Conservation (phyloP, 805 yeast species). For the Kluyveromyces lactis region DNA sequence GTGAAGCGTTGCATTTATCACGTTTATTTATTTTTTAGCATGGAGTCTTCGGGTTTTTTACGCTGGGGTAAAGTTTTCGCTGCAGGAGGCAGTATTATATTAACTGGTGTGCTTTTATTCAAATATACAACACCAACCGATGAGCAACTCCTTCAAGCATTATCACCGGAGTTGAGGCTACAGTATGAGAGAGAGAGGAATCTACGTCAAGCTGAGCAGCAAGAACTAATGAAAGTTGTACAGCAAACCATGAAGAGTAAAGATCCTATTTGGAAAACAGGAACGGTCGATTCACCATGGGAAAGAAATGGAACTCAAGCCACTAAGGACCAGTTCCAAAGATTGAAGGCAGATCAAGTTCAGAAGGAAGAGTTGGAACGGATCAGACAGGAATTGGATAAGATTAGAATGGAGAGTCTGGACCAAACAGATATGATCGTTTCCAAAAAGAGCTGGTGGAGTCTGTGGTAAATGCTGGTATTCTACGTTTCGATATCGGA, state of each 20-base stretch:
- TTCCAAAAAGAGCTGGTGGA: constrained; percentile 29
- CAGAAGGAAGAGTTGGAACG: constrained; percentile 27
- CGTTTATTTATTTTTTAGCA: constrained; percentile 4
- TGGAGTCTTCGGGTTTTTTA: constrained; percentile 41
- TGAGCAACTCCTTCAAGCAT: constrained; percentile 60
- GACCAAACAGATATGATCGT: constrained; percentile 29
- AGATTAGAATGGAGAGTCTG: constrained; percentile 33
- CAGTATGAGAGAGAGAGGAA: constrained; percentile 61
- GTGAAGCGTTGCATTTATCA: no score
- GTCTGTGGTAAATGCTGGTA: constrained; percentile 12
- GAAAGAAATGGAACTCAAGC: constrained; percentile 31
- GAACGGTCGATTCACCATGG: constrained; percentile 61
- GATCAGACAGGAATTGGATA: constrained; percentile 31
- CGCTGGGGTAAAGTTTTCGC: constrained; percentile 52
- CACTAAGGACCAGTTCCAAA: constrained; percentile 34
- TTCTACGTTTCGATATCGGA: neutral
- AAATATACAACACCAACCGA: constrained; percentile 80
- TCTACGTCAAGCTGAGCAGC: constrained; percentile 59
- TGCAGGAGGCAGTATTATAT: constrained; percentile 60
- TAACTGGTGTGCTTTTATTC: constrained; percentile 61
- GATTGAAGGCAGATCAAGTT: constrained; percentile 29
- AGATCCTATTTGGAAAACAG: constrained; percentile 81
- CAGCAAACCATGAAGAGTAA: constrained; percentile 53
- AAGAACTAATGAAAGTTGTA: constrained; percentile 59
- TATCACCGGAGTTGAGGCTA: constrained; percentile 77